Evolutionary conservation across 2,329 filamentous ascomycete genomes (phyloP).

Genomic region (Stagonosporopsis chrysanthemi): DNA sequence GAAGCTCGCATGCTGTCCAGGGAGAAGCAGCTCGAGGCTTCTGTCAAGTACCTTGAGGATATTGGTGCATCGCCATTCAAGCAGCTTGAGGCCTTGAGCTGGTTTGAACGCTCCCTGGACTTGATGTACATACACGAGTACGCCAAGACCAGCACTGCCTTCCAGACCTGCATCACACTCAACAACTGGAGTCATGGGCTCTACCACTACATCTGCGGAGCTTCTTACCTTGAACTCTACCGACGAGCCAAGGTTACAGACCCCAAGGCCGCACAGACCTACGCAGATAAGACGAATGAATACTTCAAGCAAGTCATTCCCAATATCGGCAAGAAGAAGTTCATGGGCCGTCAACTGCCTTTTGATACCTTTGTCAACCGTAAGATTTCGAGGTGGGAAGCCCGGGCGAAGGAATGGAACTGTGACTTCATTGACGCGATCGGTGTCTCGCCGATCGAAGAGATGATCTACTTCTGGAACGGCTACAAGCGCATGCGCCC

Average conservation of each 20-base stretch:
- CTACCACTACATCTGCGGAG: constrained; percentile 88
- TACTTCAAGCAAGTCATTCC: constrained; percentile 75
- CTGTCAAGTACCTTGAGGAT: constrained; percentile 69
- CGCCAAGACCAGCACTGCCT: constrained; percentile 74
- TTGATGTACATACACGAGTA: constrained; percentile 83
- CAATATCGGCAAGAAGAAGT: constrained; percentile 82
- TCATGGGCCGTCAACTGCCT: constrained; percentile 88
- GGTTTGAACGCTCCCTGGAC: constrained; percentile 83
- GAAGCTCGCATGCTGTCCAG: constrained; percentile 79
- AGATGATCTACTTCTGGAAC: constrained; percentile 96
- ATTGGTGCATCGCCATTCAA: constrained; percentile 76
- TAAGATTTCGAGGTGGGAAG: constrained; percentile 89
- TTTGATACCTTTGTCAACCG: constrained; percentile 86
- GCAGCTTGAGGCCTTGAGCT: constrained; percentile 83
- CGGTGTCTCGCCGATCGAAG: constrained; percentile 79
- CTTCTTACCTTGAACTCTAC: constrained; percentile 82
- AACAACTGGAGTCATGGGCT: constrained; percentile 92
- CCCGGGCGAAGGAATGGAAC: constrained; percentile 70
- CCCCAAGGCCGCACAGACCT: constrained; percentile 54
- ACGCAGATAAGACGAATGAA: constrained; percentile 65
- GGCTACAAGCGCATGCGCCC: constrained; percentile 81
- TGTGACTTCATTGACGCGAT: constrained; percentile 77
- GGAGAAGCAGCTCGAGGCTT: constrained; percentile 69
- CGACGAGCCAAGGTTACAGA: constrained; percentile 61
- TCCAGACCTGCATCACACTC: constrained; percentile 61